Base-by-base conservation (phyloP, 2,329 filamentous ascomycete species). In the Diaporthe vaccinii region DNA sequence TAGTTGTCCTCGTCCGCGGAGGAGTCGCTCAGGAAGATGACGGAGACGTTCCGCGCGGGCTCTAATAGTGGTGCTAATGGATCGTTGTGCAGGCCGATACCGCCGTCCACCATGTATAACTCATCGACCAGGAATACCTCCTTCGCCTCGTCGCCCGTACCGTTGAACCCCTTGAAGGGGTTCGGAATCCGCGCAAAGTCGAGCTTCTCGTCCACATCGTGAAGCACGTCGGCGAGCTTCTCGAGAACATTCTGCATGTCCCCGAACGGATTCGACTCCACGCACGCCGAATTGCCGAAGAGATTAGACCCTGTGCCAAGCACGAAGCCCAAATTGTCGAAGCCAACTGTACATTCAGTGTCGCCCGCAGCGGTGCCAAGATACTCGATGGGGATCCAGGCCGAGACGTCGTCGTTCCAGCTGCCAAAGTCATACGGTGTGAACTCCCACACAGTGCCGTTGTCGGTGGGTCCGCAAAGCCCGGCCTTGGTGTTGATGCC, bases 381-480 rank as follows among this genome's bases (percentile, higher is more conserved):
- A 15, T 68, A 46, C 22, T 73, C 59, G 4, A 73, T 58, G 1
- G 72, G 72, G 22, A 73, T 58, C 72, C 72, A 73, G 2, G 72
- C 72, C 1, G 72, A 46, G 0, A 73, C 51, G 8, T 44, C 36
- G 59, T 73, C 72, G 59, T 68, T 57, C 72, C 72, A 73, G 39
- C 59, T 73, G 4, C 72, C 72, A 14, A 73, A 73, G 49, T 73
- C 72, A 12, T 39, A 73, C 4, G 72, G 72, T 8, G 61, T 73
- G 20, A 67, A 62, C 72, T 73, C 72, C 72, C 72, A 73, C 2
- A 73, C 59, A 1, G 59, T 73, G 6, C 72, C 49, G 4, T 67
- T 68, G 4, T 67, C 72, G 20, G 53, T 34, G 2, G 72, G 59
- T 2, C 55, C 61, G 25, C 72, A 73, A 20, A 46, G 20, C 2